phyloP scores from a whole-genome alignment of 2,329 filamentous ascomycete genomes.

The Gaeumannomyces tritici region DNA sequence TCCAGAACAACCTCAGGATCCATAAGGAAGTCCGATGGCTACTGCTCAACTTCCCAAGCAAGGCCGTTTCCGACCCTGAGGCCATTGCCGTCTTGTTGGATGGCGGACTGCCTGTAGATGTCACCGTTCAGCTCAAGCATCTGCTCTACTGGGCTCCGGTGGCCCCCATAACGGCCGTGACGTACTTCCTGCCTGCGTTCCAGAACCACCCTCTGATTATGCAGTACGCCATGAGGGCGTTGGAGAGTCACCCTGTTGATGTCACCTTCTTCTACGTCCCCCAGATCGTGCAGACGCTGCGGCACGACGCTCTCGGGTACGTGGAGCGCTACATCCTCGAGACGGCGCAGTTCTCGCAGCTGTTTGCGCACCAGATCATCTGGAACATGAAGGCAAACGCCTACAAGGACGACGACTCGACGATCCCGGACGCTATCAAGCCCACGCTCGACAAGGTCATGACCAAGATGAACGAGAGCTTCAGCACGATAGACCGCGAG shows the following conservation, averaged over 20 bases:
- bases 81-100: conserved; percentile 77
- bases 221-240: conserved; percentile 90
- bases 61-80: conserved; percentile 70
- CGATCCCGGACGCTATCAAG: conserved; percentile 84
- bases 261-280: conserved; percentile 98
- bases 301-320: conserved; percentile 88
- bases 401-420: conserved; percentile 91
- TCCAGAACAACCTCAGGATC: conserved; percentile 67
- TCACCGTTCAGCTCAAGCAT: conserved; percentile 83
- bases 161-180: conserved; percentile 87
- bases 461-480: conserved; percentile 71
- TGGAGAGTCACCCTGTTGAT: conserved; percentile 93
- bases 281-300: conserved; percentile 90
- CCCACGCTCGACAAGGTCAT: conserved; percentile 88
- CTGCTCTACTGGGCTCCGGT: conserved; percentile 87
- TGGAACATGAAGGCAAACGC: conserved; percentile 99
- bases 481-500: conserved; percentile 64
- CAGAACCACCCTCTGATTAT: conserved; percentile 86
- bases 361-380: conserved; percentile 98
- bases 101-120: conserved; percentile 63
- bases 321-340: conserved; percentile 95
- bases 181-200: conserved; percentile 86
- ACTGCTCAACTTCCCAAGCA: conserved; percentile 74
- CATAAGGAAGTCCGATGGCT: conserved; percentile 69
- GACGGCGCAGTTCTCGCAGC: conserved; percentile 92